Conservation (phyloP, 345 rosid genomes). For the Salix arbutifolia region DNA sequence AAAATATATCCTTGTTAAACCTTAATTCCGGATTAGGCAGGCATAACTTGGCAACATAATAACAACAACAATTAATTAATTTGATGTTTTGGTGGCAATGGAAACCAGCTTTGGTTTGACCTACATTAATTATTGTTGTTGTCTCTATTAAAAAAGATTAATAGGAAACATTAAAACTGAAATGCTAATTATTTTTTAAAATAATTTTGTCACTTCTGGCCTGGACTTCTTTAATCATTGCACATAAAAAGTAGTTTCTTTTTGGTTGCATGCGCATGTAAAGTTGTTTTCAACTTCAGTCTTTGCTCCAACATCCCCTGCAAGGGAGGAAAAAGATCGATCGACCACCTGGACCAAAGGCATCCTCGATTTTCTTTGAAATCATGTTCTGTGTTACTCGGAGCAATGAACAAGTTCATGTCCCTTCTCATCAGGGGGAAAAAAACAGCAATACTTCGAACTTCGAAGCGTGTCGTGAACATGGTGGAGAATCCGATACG, state of each 20-base stretch:
- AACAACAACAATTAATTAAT: not conserved
- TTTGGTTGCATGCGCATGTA: not conserved
- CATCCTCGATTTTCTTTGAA: not conserved
- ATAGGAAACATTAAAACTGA: too few species aligned
- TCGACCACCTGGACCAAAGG: not conserved
- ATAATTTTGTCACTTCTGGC: not conserved
- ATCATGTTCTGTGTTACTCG: not conserved
- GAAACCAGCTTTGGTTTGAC: not conserved
- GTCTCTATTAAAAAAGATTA: not conserved
- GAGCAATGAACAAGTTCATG: not conserved
- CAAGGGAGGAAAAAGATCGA: not conserved
- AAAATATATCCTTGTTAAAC: not conserved
- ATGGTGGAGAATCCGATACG: not conserved
- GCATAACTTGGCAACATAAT: not conserved
- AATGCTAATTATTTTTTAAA: too few species aligned
- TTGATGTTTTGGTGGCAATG: slow-evolving; percentile 7
- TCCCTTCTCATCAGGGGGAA: not conserved
- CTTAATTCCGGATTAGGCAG: not conserved
- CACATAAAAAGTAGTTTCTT: not conserved
- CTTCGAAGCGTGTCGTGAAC: not conserved
- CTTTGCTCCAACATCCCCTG: not conserved
- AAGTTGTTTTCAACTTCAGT: not conserved
- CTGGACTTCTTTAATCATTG: not conserved
- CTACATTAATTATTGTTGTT: not conserved
- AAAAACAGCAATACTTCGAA: not conserved